Evolutionary conservation across 495 filamentous ascomycete genomes (phyloP), one percentile per base, ranked within the genome.

Genomic region (Choiromyces venosus): DNA sequence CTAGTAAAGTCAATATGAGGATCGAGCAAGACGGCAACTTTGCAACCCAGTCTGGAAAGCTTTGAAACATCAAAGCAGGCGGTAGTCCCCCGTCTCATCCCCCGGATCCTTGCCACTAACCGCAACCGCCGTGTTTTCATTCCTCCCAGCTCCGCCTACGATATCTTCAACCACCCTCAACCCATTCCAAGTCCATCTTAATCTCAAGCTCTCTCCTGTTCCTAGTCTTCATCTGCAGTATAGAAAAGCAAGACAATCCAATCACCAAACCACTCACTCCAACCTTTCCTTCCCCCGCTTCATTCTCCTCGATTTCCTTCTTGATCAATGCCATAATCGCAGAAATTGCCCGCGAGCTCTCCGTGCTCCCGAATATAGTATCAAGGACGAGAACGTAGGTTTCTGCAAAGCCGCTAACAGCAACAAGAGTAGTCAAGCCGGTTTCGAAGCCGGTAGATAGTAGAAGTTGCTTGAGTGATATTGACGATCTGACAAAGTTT

Each of bases 271-370:
- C 90, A 4, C 85, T 82, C 2, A 91, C 87, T 0, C 88, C 86
- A 35, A 92, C 87, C 74, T 91, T 88, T 16, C 86, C 85, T 69
- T 85, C 83, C 12, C 52, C 2, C 0, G 85, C 85, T 72, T 90
- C 89, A 0, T 89, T 89, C 80, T 92, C 90, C n/a, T 91, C 91
- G 79, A 92, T 91, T 29, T n/a, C n/a, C n/a, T n/a, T n/a, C n/a
- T n/a, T n/a, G n/a, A n/a, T n/a, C n/a, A n/a, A n/a, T n/a, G n/a
- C n/a, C n/a, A n/a, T n/a, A n/a, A n/a, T n/a, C n/a, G n/a, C n/a
- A n/a, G n/a, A n/a, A n/a, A n/a, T n/a, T n/a, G n/a, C n/a, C n/a
- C n/a, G n/a, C n/a, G n/a, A n/a, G n/a, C n/a, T n/a, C n/a, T n/a
- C n/a, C n/a, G 91, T 92, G 29, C 87, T 89, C 18, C 91, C 91